Conservation (phyloP, 805 yeast species). For the Cyberlindnera xishuangbannaensis region DNA sequence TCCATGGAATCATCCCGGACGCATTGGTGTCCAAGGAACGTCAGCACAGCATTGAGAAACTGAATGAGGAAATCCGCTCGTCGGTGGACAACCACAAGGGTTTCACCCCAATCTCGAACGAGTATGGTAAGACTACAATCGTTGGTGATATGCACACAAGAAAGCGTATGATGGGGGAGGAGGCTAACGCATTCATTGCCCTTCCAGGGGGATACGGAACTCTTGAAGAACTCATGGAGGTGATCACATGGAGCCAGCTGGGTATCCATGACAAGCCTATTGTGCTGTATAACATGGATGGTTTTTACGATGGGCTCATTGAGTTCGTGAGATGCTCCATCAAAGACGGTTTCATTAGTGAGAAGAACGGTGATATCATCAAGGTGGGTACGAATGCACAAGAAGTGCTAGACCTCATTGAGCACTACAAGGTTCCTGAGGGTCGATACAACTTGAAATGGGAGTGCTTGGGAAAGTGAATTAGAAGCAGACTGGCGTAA, state of each 20-base stretch:
- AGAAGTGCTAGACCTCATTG: conserved; percentile 60
- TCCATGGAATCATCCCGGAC: conserved; percentile 82
- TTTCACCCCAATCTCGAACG: conserved; percentile 46
- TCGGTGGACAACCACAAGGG: conserved; percentile 62
- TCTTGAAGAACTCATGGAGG: conserved; percentile 83
- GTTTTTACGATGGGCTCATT: conserved; percentile 70
- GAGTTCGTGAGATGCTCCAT: conserved; percentile 56
- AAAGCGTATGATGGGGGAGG: conserved; percentile 79
- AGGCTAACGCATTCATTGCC: conserved; percentile 82
- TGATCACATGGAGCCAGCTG: conserved; percentile 85
- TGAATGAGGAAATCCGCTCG: conserved; percentile 43
- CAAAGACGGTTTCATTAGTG: conserved; percentile 59
- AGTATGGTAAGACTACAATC: conserved; percentile 72
- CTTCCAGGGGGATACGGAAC: conserved; percentile 94
- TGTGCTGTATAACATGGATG: conserved; percentile 70
- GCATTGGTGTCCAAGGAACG: conserved; percentile 75
- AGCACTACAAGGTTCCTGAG: conserved; percentile 57
- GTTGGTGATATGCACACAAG: conserved; percentile 89
- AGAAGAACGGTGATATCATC: conserved; percentile 60
- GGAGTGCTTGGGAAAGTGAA: conserved; percentile 33
- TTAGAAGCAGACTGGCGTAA: background rate
- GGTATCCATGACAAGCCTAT: conserved; percentile 83
- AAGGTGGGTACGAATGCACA: conserved; percentile 62
- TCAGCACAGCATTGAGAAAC: conserved; percentile 33
- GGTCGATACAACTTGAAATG: conserved; percentile 73